Evolutionary conservation across 768 basidiomycete genomes (phyloP).

Genomic region (Tylopilus plumbeoviolaceoides): DNA sequence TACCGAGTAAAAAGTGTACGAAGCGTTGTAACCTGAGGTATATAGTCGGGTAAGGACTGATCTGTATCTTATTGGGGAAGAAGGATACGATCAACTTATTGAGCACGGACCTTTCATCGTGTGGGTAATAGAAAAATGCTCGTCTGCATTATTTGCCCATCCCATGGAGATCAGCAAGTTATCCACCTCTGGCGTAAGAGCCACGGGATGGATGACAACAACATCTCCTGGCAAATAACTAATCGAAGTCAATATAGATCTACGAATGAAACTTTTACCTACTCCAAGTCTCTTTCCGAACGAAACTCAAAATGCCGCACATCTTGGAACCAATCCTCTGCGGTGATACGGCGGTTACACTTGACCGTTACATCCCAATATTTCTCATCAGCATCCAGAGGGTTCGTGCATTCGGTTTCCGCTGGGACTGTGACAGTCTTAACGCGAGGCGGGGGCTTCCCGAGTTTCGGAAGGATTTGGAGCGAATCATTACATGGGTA

Average conservation of each 20-base stretch:
- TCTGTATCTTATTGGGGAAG: slow-evolving; percentile 12
- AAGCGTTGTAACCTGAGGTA: slow-evolving; percentile 49
- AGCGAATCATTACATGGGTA: slow-evolving; percentile 47
- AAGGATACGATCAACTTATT: not conserved
- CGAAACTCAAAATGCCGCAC: slow-evolving; percentile 85
- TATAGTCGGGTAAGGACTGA: slow-evolving; percentile 19
- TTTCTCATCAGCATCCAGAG: slow-evolving; percentile 29
- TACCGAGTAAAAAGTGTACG: slow-evolving; percentile 69
- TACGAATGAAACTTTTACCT: slow-evolving; percentile 20
- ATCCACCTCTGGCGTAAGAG: slow-evolving; percentile 60
- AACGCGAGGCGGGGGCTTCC: slow-evolving; percentile 30
- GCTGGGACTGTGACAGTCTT: slow-evolving; percentile 12
- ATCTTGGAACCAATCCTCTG: slow-evolving; percentile 86
- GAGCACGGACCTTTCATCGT: slow-evolving; percentile 33
- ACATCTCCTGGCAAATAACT: slow-evolving; percentile 84
- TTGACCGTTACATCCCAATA: slow-evolving; percentile 54
- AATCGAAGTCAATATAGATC: not conserved
- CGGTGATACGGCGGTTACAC: slow-evolving; percentile 69
- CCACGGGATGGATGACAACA: slow-evolving; percentile 72
- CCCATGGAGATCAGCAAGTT: slow-evolving; percentile 56
- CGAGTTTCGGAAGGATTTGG: slow-evolving; percentile 18
- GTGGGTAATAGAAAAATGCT: slow-evolving; percentile 36
- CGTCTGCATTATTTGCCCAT: slow-evolving; percentile 66
- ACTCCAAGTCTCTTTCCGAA: slow-evolving; percentile 62
- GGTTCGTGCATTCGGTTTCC: slow-evolving; percentile 24